Evolutionary conservation across 2,329 filamentous ascomycete species (phyloP), one percentile per base, ranked within the genome.

Genomic region (Pseudogymnoascus sp.): DNA sequence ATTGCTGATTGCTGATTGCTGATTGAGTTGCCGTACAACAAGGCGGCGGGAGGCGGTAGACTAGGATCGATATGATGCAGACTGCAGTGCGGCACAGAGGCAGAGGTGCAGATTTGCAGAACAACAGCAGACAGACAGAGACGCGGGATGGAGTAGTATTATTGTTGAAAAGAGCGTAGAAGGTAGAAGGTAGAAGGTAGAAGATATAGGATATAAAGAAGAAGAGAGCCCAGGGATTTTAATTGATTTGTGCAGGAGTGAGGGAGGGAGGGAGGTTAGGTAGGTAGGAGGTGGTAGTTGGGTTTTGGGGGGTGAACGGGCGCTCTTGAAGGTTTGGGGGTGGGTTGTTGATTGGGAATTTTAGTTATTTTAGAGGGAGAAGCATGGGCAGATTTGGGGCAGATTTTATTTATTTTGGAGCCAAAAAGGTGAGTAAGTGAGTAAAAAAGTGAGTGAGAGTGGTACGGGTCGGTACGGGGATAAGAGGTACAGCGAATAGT

Each of bases 1-100:
- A 29, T 23, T 54, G 47, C 23, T 54, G 23, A 29, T 23, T 54
- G 47, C 23, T 54, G 23, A 54, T 54, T 47, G 23, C 23, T 26
- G 40, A 42, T 16, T 54, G 47, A 54, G 23, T 54, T 23, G 47
- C 47, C 47, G 47, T 54, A 54, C 47, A 45, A 45, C 40, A 16
- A 54, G 47, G 47, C 47, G 47, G 47, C 47, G 47, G 47, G 47
- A 54, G 47, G 47, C 47, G 47, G 47, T 54, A 54, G 23, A 54
- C 47, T 54, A 54, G 47, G 47, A 31, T 54, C 47, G 26, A 31
- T 54, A 54, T 29, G 47, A 54, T 54, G 47, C 47, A 31, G 47
- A 54, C 47, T 54, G 26, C 26, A n/a, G 47, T 3, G 16, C 7
- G 16, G 31, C 14, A 39, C 36, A 39, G 10, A 21, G 40, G 40